Evolutionary conservation across 2,329 filamentous ascomycete genomes (phyloP), one percentile per base, ranked within the genome.

Genomic region (Trichoderma polysporum): DNA sequence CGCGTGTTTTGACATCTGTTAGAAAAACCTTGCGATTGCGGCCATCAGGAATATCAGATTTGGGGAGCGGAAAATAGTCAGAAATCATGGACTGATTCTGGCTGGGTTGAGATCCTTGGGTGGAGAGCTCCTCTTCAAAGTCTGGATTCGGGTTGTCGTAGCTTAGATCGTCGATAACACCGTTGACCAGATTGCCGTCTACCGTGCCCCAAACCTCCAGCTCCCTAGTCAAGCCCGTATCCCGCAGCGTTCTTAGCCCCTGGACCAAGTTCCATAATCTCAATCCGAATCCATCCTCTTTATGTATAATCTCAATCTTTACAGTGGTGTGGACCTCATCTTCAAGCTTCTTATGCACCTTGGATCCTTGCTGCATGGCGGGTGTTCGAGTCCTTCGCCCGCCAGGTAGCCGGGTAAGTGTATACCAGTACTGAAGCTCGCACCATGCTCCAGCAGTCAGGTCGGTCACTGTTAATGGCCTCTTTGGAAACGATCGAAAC

Each of bases 401-500:
- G 74, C 90, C 82, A 0, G 85, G 85, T 4, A 87, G 87, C 64
- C 87, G 89, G 3, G 89, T 91, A 64, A 99, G 84, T 0, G 88
- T 92, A 79, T 96, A 97, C 83, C 89, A 93, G 74, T 97, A 96
- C 76, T 98, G 94, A 68, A 98, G 78, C 78, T 99, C 94, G 77
- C 95, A 99, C 95, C 95, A 99, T 8, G 94, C 90, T 2, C 94
- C 94, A 1, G 92, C 91, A 0, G 94, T 88, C 27, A 98, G 80
- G 77, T 99, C 95, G 2, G 92, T 93, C 1, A 98, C 95, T 0
- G 91, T 93, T 8, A 98, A 84, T 0, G 91, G 88, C 75, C 92
- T 94, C 74, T 85, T 90, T 0, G 92, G 92, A 66, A 86, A 89
- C 1, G 88, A 88, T 41, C 94, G 90, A 73, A 97, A 97, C 37